These are phyloP conservation scores for Daldinia decipiens DNA, from an alignment of 495 filamentous ascomycete genomes.

Conservation along the genomic window DNA sequence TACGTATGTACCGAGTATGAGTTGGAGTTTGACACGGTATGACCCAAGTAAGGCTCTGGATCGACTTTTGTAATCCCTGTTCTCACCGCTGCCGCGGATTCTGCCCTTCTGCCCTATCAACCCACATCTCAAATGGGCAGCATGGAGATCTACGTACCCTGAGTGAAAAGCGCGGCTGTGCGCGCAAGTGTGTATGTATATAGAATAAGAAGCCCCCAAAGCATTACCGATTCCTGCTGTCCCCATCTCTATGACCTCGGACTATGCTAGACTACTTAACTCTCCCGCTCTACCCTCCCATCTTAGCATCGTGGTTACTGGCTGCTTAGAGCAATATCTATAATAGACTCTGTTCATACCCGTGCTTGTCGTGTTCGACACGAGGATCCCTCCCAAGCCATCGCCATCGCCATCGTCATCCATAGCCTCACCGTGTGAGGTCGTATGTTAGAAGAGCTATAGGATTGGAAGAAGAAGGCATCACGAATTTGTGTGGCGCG, in stretches of 20 bases:
- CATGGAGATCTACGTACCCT: constrained; percentile 34
- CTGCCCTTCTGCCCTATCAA: constrained; percentile 37
- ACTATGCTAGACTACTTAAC: constrained; percentile 24
- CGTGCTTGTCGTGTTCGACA: constrained; percentile 2
- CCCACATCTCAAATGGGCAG: constrained; percentile 30
- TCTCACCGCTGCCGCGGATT: constrained; percentile 23
- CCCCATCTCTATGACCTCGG: constrained; percentile 43
- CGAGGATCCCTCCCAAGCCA: constrained; percentile 4
- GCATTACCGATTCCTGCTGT: constrained; percentile 43
- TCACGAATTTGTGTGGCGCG: constrained; percentile 26
- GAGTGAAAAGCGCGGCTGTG: constrained; percentile 34
- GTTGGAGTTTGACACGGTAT: background rate
- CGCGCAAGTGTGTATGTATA: constrained; percentile 44
- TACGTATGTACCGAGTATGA: constrained; percentile 3
- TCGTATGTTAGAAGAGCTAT: constrained; percentile 21
- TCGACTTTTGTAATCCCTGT: constrained; percentile 15
- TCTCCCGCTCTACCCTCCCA: constrained; percentile 11
- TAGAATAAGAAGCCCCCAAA: constrained; percentile 47
- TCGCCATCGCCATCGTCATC: constrained; percentile 29
- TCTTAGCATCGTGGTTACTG: constrained; percentile 17
- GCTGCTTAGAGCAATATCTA: constrained; percentile 28
- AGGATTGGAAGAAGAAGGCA: constrained; percentile 23
- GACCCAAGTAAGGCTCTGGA: constrained; percentile 11
- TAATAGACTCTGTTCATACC: constrained; percentile 23
- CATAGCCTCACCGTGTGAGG: constrained; percentile 35